Conservation (phyloP, 306 rosid species). For the Herpetospermum pedunculosum region DNA sequence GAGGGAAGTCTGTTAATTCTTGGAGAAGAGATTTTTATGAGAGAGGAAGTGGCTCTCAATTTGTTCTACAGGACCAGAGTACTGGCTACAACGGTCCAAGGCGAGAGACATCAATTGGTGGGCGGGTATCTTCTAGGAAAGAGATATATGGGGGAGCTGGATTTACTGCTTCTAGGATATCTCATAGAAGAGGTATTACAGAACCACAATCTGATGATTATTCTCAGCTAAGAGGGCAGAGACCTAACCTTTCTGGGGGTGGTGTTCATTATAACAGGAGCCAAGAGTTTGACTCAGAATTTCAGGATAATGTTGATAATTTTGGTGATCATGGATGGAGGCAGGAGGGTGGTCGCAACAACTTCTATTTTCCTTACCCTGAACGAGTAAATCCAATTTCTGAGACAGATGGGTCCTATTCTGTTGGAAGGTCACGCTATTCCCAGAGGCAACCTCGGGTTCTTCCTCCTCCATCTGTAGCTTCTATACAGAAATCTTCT, state of each 20-base stretch:
- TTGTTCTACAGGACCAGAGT: conserved; percentile 51
- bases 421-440: conserved; percentile 67
- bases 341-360: conserved; percentile 36
- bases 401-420: conserved; percentile 62
- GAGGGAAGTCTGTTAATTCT: conserved; percentile 57
- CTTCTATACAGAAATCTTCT: conserved; percentile 42
- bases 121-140: conserved; percentile 51
- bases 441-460: conserved; percentile 87
- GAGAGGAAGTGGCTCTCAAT: conserved; percentile 44
- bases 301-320: conserved; percentile 56
- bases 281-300: conserved; percentile 52
- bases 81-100: conserved; percentile 36
- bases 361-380: conserved; percentile 45
- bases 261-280: conserved; percentile 52
- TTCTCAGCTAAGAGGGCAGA: conserved; percentile 42
- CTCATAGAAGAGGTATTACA: conserved; percentile 37
- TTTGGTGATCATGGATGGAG: conserved; percentile 66
- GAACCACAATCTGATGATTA: conserved; percentile 52
- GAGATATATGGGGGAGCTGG: conserved; percentile 54
- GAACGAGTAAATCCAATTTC: conserved; percentile 47
- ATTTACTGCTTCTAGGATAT: conserved; percentile 40
- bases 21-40: conserved; percentile 77
- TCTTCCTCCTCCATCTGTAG: conserved; percentile 76
- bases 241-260: conserved; percentile 65
- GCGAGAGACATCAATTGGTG: conserved; percentile 47